phyloP scores from a whole-genome alignment of 2,329 filamentous ascomycete genomes.

The Aspergillus cejpii region DNA sequence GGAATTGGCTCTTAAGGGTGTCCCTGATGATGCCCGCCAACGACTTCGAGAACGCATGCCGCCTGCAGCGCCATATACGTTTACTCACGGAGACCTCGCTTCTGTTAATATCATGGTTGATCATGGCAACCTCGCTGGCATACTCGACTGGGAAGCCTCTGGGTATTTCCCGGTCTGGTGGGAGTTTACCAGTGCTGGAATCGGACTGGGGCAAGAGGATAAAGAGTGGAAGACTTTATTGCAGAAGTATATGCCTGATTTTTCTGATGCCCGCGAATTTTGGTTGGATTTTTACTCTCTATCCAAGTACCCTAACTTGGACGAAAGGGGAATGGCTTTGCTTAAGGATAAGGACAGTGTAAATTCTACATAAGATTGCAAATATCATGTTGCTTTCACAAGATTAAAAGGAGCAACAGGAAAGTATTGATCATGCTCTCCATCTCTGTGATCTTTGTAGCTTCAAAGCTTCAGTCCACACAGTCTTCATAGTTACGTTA shows the following conservation, averaged over 20 bases:
- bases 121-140: constrained; percentile 30
- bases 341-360: neutral
- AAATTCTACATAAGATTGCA: too few relatives aligned
- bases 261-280: constrained; percentile 10
- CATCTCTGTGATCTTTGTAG: too few relatives aligned
- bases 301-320: neutral
- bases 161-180: constrained; percentile 39
- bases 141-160: constrained; percentile 38
- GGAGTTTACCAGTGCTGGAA: constrained; percentile 13
- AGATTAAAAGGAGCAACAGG: too few relatives aligned
- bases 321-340: too few relatives aligned
- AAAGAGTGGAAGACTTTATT: constrained; percentile 16
- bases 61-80: constrained; percentile 27
- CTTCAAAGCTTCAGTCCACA: too few relatives aligned
- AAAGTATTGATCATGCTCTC: too few relatives aligned
- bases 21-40: constrained; percentile 7
- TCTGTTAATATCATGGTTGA: constrained; percentile 38
- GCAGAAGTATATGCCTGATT: constrained; percentile 14
- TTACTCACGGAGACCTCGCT: constrained; percentile 37
- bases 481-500: too few relatives aligned
- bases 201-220: constrained; percentile 10
- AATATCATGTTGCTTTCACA: too few relatives aligned
- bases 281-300: constrained; percentile 15
- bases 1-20: constrained; percentile 1
- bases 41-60: constrained; percentile 11